Evolutionary conservation across 805 yeast genomes (phyloP).

Genomic region (Metschnikowia koreensis): DNA sequence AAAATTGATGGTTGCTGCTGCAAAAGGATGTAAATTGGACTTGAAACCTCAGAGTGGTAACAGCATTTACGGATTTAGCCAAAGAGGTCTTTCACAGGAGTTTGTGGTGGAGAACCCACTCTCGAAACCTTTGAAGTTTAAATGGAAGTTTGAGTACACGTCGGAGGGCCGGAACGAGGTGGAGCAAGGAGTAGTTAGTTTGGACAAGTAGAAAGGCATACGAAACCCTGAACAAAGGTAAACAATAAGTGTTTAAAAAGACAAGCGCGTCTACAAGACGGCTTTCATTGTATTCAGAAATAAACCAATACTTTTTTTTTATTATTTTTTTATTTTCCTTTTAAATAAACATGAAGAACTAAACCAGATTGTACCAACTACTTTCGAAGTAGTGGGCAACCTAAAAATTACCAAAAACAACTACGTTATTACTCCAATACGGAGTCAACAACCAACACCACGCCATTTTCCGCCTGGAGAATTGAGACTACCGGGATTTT

Average conservation of each 20-base stretch:
- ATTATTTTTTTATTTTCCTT: background rate
- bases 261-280: background rate
- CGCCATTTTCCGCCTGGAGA: slow-evolving; percentile 39
- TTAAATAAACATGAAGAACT: background rate
- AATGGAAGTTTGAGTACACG: slow-evolving; percentile 68
- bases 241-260: no score
- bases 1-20: slow-evolving; percentile 67
- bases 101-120: slow-evolving; percentile 37
- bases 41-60: slow-evolving; percentile 64
- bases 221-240: background rate
- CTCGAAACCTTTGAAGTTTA: slow-evolving; percentile 53
- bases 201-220: slow-evolving; percentile 4
- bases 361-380: background rate
- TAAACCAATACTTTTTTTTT: background rate
- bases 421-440: slow-evolving; percentile 18
- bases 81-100: slow-evolving; percentile 54
- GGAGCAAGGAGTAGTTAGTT: slow-evolving; percentile 14
- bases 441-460: slow-evolving; percentile 37
- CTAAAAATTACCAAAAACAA: slow-evolving; percentile 14
- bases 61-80: slow-evolving; percentile 45
- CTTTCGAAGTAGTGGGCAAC: background rate
- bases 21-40: slow-evolving; percentile 56
- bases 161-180: slow-evolving; percentile 18
- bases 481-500: slow-evolving; percentile 25
- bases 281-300: background rate